A percentile compares a stretch with the other conserved stretches of the same genome.
These are phyloP conservation scores for Hortaea sp. DNA, from an alignment of 2,329 filamentous ascomycete species.

Conservation along the genomic window DNA sequence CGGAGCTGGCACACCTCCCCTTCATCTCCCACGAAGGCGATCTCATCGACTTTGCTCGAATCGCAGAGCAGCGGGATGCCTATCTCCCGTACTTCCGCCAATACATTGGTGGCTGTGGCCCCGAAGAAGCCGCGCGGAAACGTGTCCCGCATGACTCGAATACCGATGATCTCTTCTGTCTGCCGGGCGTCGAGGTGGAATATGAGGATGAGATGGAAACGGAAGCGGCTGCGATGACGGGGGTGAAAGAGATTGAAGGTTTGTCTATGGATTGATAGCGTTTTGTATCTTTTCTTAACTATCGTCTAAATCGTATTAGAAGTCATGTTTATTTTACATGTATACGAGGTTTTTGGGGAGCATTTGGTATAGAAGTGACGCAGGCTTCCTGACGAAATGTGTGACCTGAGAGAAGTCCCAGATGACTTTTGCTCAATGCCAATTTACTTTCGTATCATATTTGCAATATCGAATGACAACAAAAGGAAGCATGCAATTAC, in stretches of 20 bases:
- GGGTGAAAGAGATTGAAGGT: not conserved
- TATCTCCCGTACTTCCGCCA: constrained; percentile 52
- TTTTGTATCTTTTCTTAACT: no score
- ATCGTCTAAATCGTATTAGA: no score
- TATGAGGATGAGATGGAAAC: constrained; percentile 4
- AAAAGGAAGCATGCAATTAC: no score
- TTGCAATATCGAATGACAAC: no score
- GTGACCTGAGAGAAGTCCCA: no score
- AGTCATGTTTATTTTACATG: no score
- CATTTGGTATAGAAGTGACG: no score
- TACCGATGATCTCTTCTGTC: constrained; percentile 58
- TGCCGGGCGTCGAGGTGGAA: constrained; percentile 20
- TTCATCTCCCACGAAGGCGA: constrained; percentile 56
- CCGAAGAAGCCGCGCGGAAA: constrained; percentile 24
- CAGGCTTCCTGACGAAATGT: no score
- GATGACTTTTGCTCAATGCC: no score
- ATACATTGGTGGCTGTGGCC: constrained; percentile 57
- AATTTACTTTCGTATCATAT: no score
- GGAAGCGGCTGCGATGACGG: not conserved
- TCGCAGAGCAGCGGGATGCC: constrained; percentile 37
- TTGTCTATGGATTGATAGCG: not conserved
- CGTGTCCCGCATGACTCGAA: constrained; percentile 25
- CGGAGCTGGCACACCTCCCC: constrained; percentile 42
- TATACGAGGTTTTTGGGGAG: no score
- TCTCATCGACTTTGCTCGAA: constrained; percentile 18